A percentile compares a stretch with the other conserved stretches of the same genome.
Evolutionary conservation across 2,329 filamentous ascomycete species (phyloP).

Genomic region (Amauroascus niger): DNA sequence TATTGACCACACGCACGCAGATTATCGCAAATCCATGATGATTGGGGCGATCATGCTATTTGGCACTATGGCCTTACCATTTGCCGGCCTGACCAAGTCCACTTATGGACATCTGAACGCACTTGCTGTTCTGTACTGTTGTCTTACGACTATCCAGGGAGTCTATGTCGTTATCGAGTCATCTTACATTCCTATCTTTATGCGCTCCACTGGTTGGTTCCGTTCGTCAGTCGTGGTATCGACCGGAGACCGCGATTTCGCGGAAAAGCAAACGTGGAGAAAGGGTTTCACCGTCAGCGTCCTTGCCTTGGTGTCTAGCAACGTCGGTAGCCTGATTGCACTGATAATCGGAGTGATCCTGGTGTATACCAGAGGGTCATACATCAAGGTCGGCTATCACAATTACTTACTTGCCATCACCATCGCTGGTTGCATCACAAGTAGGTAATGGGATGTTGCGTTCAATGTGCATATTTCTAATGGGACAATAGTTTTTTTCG

Average conservation of each 20-base stretch:
- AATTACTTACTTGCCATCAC: slow-evolving; percentile 9
- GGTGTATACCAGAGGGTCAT: slow-evolving; percentile 6
- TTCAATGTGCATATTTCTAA: not conserved
- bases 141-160: slow-evolving; percentile 5
- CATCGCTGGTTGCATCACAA: slow-evolving; percentile 7
- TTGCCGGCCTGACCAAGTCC: slow-evolving; percentile 1
- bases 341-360: slow-evolving; percentile 7
- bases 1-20: not conserved
- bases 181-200: slow-evolving; percentile 10
- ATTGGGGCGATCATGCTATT: slow-evolving; percentile 5
- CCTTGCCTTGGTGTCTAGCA: slow-evolving; percentile 1
- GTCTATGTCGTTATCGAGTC: slow-evolving; percentile 7
- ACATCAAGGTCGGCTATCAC: slow-evolving; percentile 5
- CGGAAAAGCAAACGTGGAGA: slow-evolving; percentile 5
- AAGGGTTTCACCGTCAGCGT: slow-evolving; percentile 11
- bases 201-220: slow-evolving; percentile 8
- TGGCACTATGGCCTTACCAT: slow-evolving; percentile 3
- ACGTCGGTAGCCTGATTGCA: slow-evolving; percentile 2
- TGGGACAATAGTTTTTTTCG: not conserved
- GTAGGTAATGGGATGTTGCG: not conserved
- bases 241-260: not conserved
- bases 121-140: slow-evolving; percentile 1
- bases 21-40: slow-evolving; percentile 7
- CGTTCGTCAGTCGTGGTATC: not conserved
- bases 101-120: not conserved